Evolutionary conservation across 257 asterid genomes (phyloP).

Genomic region (Jasminum sambac): DNA sequence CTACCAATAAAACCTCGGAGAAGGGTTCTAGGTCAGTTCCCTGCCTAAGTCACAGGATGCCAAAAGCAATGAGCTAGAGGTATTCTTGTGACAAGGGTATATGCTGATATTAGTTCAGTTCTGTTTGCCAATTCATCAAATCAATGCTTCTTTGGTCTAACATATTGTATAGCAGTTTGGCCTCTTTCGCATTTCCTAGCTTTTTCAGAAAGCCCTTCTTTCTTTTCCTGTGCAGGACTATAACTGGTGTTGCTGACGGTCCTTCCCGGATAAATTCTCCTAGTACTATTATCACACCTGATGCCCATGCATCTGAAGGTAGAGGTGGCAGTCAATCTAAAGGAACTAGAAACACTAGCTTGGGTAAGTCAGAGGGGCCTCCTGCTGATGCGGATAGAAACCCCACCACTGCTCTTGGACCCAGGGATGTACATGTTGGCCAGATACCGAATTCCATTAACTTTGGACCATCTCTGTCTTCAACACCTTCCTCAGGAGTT

Average conservation of each 20-base stretch:
- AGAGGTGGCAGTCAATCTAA: slow-evolving; percentile 27
- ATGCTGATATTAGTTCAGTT: slow-evolving; percentile 10
- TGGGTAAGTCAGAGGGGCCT: slow-evolving; percentile 39
- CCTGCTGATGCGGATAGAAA: slow-evolving; percentile 38
- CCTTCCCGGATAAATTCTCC: slow-evolving; percentile 37
- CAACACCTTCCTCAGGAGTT: slow-evolving; percentile 42
- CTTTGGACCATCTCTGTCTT: slow-evolving; percentile 31
- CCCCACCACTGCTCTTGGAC: slow-evolving; percentile 26
- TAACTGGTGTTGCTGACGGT: slow-evolving; percentile 43
- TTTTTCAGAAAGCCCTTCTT: slow-evolving; percentile 21
- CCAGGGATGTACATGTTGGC: slow-evolving; percentile 34
- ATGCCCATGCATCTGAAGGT: slow-evolving; percentile 30
- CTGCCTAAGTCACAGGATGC: slow-evolving; percentile 43
- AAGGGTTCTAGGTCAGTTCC: slow-evolving; percentile 43
- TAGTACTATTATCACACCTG: slow-evolving; percentile 34
- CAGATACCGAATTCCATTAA: slow-evolving; percentile 33
- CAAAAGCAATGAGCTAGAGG: slow-evolving; percentile 41
- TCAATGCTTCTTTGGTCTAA: slow-evolving; percentile 10
- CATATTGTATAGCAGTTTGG: slow-evolving; percentile 1
- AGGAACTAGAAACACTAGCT: slow-evolving; percentile 26
- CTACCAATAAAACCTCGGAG: slow-evolving; percentile 39
- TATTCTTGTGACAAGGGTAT: slow-evolving; percentile 19
- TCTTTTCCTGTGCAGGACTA: slow-evolving; percentile 54
- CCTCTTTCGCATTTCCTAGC: neutral
- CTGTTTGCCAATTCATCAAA: slow-evolving; percentile 8